Percentiles rank a stretch among this genome's conserved stretches.
Conservation (phyloP, 768 basidiomycete species). For the Lactifluus subvellereus region DNA sequence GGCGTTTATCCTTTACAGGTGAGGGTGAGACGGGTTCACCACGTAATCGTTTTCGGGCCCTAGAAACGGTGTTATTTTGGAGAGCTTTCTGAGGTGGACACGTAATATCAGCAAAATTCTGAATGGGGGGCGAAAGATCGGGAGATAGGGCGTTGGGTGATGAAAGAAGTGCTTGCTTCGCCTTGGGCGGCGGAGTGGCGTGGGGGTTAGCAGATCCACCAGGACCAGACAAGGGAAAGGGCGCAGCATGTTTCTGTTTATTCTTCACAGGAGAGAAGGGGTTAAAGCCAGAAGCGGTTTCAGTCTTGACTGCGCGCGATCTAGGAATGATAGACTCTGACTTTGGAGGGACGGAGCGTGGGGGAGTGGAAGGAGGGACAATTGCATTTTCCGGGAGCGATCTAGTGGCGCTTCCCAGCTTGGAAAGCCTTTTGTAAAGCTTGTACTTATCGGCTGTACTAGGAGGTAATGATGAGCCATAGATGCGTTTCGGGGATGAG, state of each 20-base stretch:
- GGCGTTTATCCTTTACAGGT: constrained; percentile 70
- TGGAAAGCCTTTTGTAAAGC: constrained; percentile 71
- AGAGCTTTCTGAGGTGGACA: constrained; percentile 17
- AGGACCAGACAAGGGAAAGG: constrained; percentile 20
- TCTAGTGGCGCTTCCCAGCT: constrained; percentile 34
- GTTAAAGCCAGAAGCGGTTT: constrained; percentile 55
- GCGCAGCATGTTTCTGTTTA: constrained; percentile 34
- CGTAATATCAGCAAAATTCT: constrained; percentile 22
- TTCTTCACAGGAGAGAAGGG: constrained; percentile 78
- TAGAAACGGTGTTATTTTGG: constrained; percentile 43
- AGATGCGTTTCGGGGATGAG: constrained; percentile 10
- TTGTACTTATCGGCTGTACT: constrained; percentile 70
- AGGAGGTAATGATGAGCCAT: constrained; percentile 21
- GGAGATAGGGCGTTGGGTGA: constrained; percentile 32
- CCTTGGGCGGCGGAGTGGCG: constrained; percentile 29
- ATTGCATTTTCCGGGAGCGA: constrained; percentile 37
- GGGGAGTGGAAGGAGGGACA: constrained; percentile 32
- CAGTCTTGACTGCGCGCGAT: constrained; percentile 47
- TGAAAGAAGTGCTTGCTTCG: constrained; percentile 25
- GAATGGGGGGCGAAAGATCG: constrained; percentile 39
- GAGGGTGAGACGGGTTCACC: constrained; percentile 83
- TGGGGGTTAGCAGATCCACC: constrained; percentile 46
- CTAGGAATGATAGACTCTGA: constrained; percentile 39
- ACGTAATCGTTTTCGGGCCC: constrained; percentile 74
- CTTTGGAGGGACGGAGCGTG: constrained; percentile 29